Conservation (phyloP, 495 filamentous ascomycete species). For the Hypoxylon fuscum region DNA sequence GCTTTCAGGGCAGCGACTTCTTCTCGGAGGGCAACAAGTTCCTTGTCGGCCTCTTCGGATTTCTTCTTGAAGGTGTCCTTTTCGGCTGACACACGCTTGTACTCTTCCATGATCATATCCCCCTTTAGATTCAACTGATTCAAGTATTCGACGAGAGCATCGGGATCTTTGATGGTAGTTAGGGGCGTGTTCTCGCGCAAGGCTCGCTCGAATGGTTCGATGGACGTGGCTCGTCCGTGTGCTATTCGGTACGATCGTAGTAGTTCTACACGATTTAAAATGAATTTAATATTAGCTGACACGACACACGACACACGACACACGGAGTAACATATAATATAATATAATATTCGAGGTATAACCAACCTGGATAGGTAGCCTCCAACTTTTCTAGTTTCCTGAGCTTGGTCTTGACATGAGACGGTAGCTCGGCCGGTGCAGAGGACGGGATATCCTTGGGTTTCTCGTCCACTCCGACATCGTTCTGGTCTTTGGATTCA, state of each 20-base stretch:
- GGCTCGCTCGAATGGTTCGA: slow-evolving; percentile 91
- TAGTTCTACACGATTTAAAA: slow-evolving; percentile 66
- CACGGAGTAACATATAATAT: slow-evolving; percentile 20
- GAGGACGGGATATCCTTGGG: slow-evolving; percentile 28
- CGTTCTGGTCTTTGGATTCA: slow-evolving; percentile 32
- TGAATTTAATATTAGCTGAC: slow-evolving; percentile 5
- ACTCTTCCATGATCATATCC: slow-evolving; percentile 90
- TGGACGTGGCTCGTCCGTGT: slow-evolving; percentile 81
- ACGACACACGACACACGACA: too few species aligned
- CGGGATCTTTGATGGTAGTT: slow-evolving; percentile 84
- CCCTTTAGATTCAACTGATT: slow-evolving; percentile 85
- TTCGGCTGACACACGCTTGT: slow-evolving; percentile 86
- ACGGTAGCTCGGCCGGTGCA: slow-evolving; percentile 68
- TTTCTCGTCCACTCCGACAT: slow-evolving; percentile 15
- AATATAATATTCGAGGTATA: slow-evolving; percentile 31
- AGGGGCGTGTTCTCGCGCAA: slow-evolving; percentile 91
- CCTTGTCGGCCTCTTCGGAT: slow-evolving; percentile 72
- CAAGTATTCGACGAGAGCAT: slow-evolving; percentile 90
- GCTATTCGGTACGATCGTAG: slow-evolving; percentile 90
- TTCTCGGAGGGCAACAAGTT: slow-evolving; percentile 61
- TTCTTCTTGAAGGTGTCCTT: slow-evolving; percentile 82
- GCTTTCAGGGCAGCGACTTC: slow-evolving; percentile 47
- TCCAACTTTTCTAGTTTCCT: slow-evolving; percentile 88
- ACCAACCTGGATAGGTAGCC: slow-evolving; percentile 77
- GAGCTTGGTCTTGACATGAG: slow-evolving; percentile 74